Conservation (phyloP, 2,329 filamentous ascomycete genomes). For the Capronia epimyces region DNA sequence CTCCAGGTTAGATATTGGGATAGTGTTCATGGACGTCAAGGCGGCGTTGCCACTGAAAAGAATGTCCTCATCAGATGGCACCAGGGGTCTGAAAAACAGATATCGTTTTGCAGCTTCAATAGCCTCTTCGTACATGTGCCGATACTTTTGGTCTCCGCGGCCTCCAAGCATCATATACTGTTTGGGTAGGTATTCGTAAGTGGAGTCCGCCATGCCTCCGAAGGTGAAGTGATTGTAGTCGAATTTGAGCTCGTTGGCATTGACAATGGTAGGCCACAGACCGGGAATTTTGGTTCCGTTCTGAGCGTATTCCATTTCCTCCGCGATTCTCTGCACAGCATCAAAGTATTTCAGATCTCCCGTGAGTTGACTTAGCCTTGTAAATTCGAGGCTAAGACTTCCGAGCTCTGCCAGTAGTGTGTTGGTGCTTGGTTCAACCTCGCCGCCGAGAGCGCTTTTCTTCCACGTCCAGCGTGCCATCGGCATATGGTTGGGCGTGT, state of each 20-base stretch:
- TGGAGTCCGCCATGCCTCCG: slow-evolving; percentile 52
- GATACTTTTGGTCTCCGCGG: slow-evolving; percentile 56
- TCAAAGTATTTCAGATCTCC: slow-evolving; percentile 38
- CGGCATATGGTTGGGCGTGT: slow-evolving; percentile 33
- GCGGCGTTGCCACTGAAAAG: slow-evolving; percentile 52
- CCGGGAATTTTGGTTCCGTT: slow-evolving; percentile 36
- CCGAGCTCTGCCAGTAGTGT: slow-evolving; percentile 46
- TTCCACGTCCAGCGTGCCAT: slow-evolving; percentile 44
- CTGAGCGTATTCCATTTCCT: slow-evolving; percentile 34
- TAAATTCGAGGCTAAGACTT: slow-evolving; percentile 41
- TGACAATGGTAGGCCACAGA: slow-evolving; percentile 37
- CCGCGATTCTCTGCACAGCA: slow-evolving; percentile 35
- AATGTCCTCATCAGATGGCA: slow-evolving; percentile 61
- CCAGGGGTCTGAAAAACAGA: slow-evolving; percentile 73
- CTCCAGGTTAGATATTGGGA: slow-evolving; percentile 28
- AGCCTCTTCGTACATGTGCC: slow-evolving; percentile 63
- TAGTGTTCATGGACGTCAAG: slow-evolving; percentile 31
- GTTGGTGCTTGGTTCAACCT: slow-evolving; percentile 45
- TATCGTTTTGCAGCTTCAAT: slow-evolving; percentile 64
- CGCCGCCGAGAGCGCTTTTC: slow-evolving; percentile 52
- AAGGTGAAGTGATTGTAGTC: slow-evolving; percentile 45
- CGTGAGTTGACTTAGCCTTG: slow-evolving; percentile 38
- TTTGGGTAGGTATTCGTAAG: slow-evolving; percentile 56
- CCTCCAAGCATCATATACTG: slow-evolving; percentile 74
- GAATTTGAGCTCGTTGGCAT: slow-evolving; percentile 30